Evolutionary conservation across 805 yeast genomes (phyloP).

Genomic region (Candida multigemmis): DNA sequence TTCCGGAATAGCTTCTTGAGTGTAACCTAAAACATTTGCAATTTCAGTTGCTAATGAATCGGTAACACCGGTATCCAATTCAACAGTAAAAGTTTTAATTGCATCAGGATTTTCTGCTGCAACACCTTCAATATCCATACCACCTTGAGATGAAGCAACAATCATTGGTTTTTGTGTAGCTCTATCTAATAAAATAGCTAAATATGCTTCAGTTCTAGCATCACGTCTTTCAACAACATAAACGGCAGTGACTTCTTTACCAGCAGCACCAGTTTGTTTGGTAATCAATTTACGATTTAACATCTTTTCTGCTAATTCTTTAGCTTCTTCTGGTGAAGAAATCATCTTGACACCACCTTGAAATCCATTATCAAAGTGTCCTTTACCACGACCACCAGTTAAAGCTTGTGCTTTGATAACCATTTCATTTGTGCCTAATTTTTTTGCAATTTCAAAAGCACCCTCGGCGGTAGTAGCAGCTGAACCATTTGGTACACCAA

Average conservation of each 20-base stretch:
- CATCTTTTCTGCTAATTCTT: conserved; percentile 81
- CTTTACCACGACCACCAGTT: conserved; percentile 99
- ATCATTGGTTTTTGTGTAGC: conserved; percentile 81
- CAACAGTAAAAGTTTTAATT: conserved; percentile 79
- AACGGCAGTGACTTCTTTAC: conserved; percentile 94
- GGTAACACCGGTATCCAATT: conserved; percentile 72
- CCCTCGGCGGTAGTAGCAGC: conserved; percentile 88
- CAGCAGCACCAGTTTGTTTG: conserved; percentile 96
- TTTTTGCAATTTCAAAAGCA: conserved; percentile 75
- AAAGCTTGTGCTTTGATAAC: conserved; percentile 98
- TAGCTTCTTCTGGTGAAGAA: conserved; percentile 77
- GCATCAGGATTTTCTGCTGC: conserved; percentile 88
- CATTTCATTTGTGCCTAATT: conserved; percentile 67
- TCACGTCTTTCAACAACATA: conserved; percentile 92
- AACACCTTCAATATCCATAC: conserved; percentile 99
- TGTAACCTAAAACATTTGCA: conserved; percentile 77
- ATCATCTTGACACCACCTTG: conserved; percentile 95
- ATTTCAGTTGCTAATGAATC: conserved; percentile 66
- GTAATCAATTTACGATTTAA: conserved; percentile 89
- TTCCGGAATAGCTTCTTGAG: conserved; percentile 65
- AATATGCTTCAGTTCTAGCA: conserved; percentile 89
- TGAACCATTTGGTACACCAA: conserved; percentile 85
- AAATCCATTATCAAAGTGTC: conserved; percentile 91
- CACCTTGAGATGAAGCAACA: conserved; percentile 97
- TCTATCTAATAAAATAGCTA: conserved; percentile 94